These are phyloP conservation scores for Penicillium tannophilum DNA, from an alignment of 495 filamentous ascomycete genomes.

Conservation along the genomic window DNA sequence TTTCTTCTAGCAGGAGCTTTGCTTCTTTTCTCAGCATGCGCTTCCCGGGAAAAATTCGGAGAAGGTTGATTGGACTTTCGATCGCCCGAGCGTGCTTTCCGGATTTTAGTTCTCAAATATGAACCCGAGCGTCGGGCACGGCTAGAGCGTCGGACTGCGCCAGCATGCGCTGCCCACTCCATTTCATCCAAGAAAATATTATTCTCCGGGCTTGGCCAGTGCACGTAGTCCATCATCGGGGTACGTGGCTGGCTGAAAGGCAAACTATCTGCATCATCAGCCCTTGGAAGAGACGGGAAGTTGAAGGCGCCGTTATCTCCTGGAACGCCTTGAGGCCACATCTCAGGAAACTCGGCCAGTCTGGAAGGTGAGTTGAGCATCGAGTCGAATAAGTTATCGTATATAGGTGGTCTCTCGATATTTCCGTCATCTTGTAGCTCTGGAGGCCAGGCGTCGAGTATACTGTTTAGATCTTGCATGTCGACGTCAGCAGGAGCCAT, in stretches of 20 bases:
- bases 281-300: conserved; percentile 5
- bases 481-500: neutral
- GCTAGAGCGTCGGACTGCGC: neutral
- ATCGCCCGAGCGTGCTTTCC: too few relatives aligned
- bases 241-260: neutral
- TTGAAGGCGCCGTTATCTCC: conserved; percentile 4
- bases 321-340: conserved; percentile 9
- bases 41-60: too few relatives aligned
- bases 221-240: neutral
- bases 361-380: neutral
- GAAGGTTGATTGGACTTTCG: too few relatives aligned
- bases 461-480: neutral
- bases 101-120: neutral
- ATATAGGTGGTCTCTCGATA: neutral
- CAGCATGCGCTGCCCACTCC: neutral
- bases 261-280: neutral
- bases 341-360: neutral
- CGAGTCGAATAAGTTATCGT: neutral
- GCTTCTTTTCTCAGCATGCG: too few relatives aligned
- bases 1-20: neutral
- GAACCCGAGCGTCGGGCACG: neutral
- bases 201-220: neutral
- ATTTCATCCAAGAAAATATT: neutral
- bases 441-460: neutral
- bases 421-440: neutral